These are phyloP conservation scores for Clarkia xantiana DNA, from an alignment of 345 rosid species.

Conservation along the genomic window DNA sequence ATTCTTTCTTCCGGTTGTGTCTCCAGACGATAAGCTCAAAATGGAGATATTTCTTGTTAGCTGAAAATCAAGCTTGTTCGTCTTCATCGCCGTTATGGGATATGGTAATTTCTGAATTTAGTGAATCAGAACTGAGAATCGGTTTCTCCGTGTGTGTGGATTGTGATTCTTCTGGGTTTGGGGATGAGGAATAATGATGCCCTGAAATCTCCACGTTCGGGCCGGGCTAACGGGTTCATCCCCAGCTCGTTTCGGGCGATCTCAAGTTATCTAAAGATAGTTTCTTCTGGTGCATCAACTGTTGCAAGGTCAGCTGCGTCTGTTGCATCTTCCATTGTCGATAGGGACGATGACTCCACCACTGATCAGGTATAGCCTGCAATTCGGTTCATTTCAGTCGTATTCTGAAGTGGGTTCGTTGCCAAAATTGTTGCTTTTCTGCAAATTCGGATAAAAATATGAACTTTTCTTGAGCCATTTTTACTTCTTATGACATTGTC, in stretches of 20 bases:
- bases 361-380: constrained; percentile 48
- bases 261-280: constrained; percentile 57
- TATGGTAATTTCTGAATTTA: constrained; percentile 28
- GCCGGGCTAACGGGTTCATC: constrained; percentile 30
- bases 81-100: constrained; percentile 6
- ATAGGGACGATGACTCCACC: constrained; percentile 38
- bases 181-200: constrained; percentile 54
- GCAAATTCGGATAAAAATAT: no score
- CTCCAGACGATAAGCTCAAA: background rate
- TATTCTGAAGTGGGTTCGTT: no score
- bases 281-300: constrained; percentile 86
- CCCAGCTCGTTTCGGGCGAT: constrained; percentile 68
- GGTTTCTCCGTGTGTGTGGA: constrained; percentile 19
- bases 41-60: constrained; percentile 12
- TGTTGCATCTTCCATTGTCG: constrained; percentile 65
- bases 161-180: constrained; percentile 16
- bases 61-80: background rate
- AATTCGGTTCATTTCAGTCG: background rate
- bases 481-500: no score
- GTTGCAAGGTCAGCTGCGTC: constrained; percentile 81
- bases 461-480: no score
- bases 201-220: constrained; percentile 19
- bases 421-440: no score
- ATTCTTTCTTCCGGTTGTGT: background rate
- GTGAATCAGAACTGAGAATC: constrained; percentile 15